phyloP scores from a whole-genome alignment of 1,139 yeast species.

The Hemisphaericaspora subhashii region DNA sequence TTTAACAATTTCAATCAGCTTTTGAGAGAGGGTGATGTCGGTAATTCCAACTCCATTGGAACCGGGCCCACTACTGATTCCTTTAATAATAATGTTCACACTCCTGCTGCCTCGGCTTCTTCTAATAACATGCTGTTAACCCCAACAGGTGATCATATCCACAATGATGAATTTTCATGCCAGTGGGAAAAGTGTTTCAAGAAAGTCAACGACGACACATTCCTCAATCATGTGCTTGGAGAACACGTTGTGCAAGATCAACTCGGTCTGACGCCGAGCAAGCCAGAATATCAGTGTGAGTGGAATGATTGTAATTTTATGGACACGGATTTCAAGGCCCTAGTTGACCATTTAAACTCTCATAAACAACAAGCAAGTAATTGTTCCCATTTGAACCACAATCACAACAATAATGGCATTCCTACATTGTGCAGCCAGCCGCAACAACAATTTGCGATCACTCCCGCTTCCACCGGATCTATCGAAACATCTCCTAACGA shows the following conservation, averaged over 20 bases:
- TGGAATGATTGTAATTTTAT: slow-evolving; percentile 70
- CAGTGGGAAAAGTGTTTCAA: slow-evolving; percentile 58
- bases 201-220: slow-evolving; percentile 40
- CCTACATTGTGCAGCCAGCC: slow-evolving; percentile 3
- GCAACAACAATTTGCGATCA: slow-evolving; percentile 12
- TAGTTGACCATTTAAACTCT: slow-evolving; percentile 61
- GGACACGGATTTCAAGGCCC: slow-evolving; percentile 49
- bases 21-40: neutral
- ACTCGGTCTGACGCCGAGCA: slow-evolving; percentile 9
- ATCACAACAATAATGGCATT: slow-evolving; percentile 6
- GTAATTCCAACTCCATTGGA: neutral
- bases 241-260: slow-evolving; percentile 49
- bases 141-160: neutral
- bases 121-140: neutral
- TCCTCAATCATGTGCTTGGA: slow-evolving; percentile 57
- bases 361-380: slow-evolving; percentile 42
- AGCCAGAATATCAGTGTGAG: slow-evolving; percentile 52
- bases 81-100: too few species aligned
- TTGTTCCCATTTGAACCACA: too few species aligned
- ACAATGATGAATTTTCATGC: slow-evolving; percentile 28
- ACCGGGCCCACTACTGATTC: neutral
- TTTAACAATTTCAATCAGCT: slow-evolving; percentile 37
- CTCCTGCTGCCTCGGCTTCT: too few species aligned
- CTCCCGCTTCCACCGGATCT: slow-evolving; percentile 15
- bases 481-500: slow-evolving; percentile 5